Conservation (phyloP, 495 filamentous ascomycete genomes). For the Hyphodiscus hymeniophilus region DNA sequence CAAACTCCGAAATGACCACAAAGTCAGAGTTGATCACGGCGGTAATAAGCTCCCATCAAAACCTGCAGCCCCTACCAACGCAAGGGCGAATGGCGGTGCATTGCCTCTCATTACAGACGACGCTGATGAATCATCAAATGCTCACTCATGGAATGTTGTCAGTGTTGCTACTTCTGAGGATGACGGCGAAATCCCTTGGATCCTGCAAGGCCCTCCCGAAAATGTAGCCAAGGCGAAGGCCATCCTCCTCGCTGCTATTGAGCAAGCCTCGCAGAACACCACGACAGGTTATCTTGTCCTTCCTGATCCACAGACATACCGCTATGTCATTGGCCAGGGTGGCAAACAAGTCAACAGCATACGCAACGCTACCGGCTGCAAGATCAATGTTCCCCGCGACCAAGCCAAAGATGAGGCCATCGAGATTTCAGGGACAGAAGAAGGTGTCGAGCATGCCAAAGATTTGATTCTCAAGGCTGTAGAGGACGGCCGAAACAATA, state of each 20-base stretch:
- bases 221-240: slow-evolving; percentile 69
- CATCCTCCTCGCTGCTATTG: slow-evolving; percentile 60
- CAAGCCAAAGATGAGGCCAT: slow-evolving; percentile 75
- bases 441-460: slow-evolving; percentile 80
- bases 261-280: slow-evolving; percentile 61
- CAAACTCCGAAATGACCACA: slow-evolving; percentile 67
- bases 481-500: slow-evolving; percentile 31
- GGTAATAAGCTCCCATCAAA: slow-evolving; percentile 66
- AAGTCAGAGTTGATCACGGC: slow-evolving; percentile 83
- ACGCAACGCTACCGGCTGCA: slow-evolving; percentile 83
- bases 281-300: slow-evolving; percentile 80
- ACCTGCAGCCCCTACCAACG: slow-evolving; percentile 37
- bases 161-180: slow-evolving; percentile 44
- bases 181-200: slow-evolving; percentile 82
- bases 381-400: slow-evolving; percentile 82
- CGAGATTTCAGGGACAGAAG: slow-evolving; percentile 69
- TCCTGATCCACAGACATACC: slow-evolving; percentile 82
- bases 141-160: slow-evolving; percentile 73
- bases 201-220: slow-evolving; percentile 69
- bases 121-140: slow-evolving; percentile 46
- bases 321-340: slow-evolving; percentile 80
- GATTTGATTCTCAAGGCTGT: slow-evolving; percentile 83
- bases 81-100: slow-evolving; percentile 43
- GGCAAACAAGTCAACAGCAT: slow-evolving; percentile 89
- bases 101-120: slow-evolving; percentile 90